A percentile compares a stretch with the other conserved stretches of the same genome.
Evolutionary conservation across 1,139 yeast species (phyloP).

Genomic region (Pichia sp.): DNA sequence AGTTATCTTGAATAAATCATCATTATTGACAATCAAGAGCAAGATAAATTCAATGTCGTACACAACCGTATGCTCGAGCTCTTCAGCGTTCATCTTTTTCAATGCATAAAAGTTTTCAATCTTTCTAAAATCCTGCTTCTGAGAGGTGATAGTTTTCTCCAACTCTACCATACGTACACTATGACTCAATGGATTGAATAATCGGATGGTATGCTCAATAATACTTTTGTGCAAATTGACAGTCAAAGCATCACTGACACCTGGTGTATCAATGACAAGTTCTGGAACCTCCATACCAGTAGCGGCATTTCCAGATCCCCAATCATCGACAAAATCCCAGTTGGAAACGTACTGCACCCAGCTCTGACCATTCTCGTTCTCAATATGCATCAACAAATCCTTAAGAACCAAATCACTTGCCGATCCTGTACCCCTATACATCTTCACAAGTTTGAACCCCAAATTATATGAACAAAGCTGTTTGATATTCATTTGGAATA

Average conservation of each 20-base stretch:
- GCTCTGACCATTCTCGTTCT: conserved; percentile 38
- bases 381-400: conserved; percentile 47
- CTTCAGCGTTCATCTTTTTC: conserved; percentile 4
- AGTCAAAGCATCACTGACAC: conserved; percentile 37
- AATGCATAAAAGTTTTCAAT: conserved; percentile 11
- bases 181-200: conserved; percentile 27
- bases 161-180: conserved; percentile 9
- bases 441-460: conserved; percentile 9
- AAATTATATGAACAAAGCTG: conserved; percentile 32
- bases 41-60: conserved; percentile 62
- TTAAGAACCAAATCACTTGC: conserved; percentile 60
- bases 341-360: conserved; percentile 57
- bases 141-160: conserved; percentile 1
- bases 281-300: no score
- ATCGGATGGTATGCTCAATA: conserved; percentile 41
- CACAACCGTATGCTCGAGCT: conserved; percentile 11
- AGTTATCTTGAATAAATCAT: conserved; percentile 43
- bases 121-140: conserved; percentile 26
- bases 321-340: conserved; percentile 58
- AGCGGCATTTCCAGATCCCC: conserved; percentile 1
- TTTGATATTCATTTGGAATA: conserved; percentile 42
- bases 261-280: conserved; percentile 36
- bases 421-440: conserved; percentile 54
- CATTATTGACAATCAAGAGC: conserved; percentile 51
- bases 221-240: conserved; percentile 49